Conservation (phyloP, 139 green algal genomes). For the Chlorella ohadii region DNA sequence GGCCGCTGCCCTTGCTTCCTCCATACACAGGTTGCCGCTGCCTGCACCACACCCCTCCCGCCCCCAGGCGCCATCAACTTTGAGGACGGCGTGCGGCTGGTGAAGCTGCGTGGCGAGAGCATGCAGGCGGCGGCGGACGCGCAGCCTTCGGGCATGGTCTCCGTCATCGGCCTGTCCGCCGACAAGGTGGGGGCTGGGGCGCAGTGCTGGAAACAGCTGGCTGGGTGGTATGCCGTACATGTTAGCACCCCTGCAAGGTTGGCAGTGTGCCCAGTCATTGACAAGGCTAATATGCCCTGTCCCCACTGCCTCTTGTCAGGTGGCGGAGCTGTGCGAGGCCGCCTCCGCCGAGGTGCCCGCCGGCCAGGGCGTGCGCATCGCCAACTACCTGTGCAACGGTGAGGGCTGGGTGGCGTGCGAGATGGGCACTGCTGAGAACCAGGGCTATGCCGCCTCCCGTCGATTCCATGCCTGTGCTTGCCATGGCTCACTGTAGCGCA, state of each 20-base stretch:
- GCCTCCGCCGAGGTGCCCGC: constrained; percentile 79
- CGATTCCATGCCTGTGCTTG: no score
- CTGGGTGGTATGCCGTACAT: no score
- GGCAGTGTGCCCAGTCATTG: no score
- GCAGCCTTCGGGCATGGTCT: constrained; percentile 89
- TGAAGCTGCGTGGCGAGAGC: constrained; percentile 95
- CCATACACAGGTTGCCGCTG: no score
- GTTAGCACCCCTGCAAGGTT: no score
- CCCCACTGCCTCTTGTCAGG: constrained; percentile 18
- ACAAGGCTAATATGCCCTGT: no score
- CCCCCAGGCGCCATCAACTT: constrained; percentile 67
- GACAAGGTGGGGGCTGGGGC: constrained; percentile 75
- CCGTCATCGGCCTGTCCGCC: constrained; percentile 93
- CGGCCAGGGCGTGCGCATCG: constrained; percentile 88
- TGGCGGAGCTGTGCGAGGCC: constrained; percentile 85
- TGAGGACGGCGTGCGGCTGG: constrained; percentile 94
- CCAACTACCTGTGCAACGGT: constrained; percentile 97
- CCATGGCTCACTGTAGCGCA: no score
- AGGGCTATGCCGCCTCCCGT: no score
- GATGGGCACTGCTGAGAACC: no score
- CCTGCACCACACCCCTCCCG: neutral
- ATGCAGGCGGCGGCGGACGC: constrained; percentile 99
- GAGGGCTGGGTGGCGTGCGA: no score
- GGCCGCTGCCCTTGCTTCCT: no score
- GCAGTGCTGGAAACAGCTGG: no score